Evolutionary conservation across 768 basidiomycete genomes (phyloP), one percentile per base, ranked within the genome.

Genomic region (Macrolepiota fuliginosa): DNA sequence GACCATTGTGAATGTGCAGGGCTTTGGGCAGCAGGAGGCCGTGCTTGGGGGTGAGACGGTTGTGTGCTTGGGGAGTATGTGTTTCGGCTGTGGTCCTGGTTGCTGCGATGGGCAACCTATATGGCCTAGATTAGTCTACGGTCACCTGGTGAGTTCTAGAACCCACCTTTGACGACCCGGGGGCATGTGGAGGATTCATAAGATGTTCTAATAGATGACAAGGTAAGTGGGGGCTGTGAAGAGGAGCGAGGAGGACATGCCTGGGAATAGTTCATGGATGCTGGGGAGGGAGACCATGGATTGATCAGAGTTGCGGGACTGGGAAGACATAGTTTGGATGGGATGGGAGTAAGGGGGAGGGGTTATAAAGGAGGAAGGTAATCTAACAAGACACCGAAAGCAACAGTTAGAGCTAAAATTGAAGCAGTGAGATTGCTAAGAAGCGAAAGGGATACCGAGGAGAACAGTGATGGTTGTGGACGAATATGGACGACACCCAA

Each of bases 221-320:
- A 12, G 32, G 37, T 46, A 40, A 56, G 15, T 29, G 49, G 42
- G n/a, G 45, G 53, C 15, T 17, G 13, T 35, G 11, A 49, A 19
- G 25, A 27, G 7, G 37, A 51, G 35, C 3, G 40, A 54, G 35
- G 54, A 46, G 22, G 12, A 59, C 73, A 46, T 64, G 81, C 83
- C 82, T 50, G 83, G 83, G 63, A 84, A 85, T 76, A 84, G 81
- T 62, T 84, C 81, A 22, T 79, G 75, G 36, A 83, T 83, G 65
- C 81, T 80, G 25, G 83, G 83, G 27, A 85, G 72, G 1, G 77
- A 73, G 40, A 73, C 65, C n/a, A 24, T 49, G 13, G 62, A 46
- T 29, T 32, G 64, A 50, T 60, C 54, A 42, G 53, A 37, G 53
- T 25, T 56, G 62, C 53, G 42, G 27, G 62, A 45, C 10, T 47